These are phyloP conservation scores for Pseudogymnoascus sp. DNA, from an alignment of 2,329 filamentous ascomycete genomes.

Conservation along the genomic window DNA sequence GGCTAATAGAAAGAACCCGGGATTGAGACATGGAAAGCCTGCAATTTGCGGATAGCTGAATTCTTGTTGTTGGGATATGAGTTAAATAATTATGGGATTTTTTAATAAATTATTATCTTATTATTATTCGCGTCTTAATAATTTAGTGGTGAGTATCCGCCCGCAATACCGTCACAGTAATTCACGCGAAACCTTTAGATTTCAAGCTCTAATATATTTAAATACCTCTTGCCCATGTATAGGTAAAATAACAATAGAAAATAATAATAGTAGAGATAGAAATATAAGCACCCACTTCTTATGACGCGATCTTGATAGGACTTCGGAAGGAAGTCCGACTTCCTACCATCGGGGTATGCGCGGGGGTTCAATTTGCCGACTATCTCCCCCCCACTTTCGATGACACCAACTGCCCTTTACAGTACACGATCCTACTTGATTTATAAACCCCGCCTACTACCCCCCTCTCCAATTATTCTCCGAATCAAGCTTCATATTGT, in stretches of 20 bases:
- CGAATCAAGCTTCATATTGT: neutral
- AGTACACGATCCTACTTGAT: neutral
- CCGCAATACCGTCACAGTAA: no score
- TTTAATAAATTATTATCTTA: no score
- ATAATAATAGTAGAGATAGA: neutral
- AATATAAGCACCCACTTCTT: neutral
- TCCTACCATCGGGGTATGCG: neutral
- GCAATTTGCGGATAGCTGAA: no score
- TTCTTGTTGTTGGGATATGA: no score
- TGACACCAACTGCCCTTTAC: neutral
- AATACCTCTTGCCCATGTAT: neutral
- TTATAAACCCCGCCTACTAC: neutral
- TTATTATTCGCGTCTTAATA: no score
- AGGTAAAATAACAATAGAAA: neutral
- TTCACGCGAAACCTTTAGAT: no score
- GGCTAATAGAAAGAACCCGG: no score
- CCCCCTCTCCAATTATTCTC: neutral
- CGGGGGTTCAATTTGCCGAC: neutral
- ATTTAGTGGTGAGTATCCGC: no score
- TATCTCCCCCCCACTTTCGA: conserved; percentile 2
- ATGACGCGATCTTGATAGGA: neutral
- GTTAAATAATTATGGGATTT: no score
- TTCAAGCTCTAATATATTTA: neutral
- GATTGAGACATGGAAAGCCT: no score
- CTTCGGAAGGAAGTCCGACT: neutral